Evolutionary conservation across 139 green algal species (phyloP), one percentile per base, ranked within the genome.

Genomic region (Micromonas pusilla): DNA sequence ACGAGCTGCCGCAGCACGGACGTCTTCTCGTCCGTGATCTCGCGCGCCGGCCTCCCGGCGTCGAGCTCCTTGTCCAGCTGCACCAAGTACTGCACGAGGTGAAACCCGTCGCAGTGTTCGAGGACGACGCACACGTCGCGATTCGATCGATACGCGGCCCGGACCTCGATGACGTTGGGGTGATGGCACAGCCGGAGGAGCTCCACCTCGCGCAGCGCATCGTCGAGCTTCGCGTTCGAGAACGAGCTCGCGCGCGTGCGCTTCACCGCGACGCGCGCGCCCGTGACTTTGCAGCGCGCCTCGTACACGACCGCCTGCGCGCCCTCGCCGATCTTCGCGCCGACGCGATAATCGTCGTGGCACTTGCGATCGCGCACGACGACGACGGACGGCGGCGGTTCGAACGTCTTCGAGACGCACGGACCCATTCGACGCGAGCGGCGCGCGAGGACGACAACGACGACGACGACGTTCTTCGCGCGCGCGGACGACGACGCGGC

Each of bases 1-100:
- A 66, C 52, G 30, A 78, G 13, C 52, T 78, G 72, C 36, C 30
- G 45, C 72, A 78, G 25, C 30, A 78, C 5, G 45, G 26, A 4
- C 20, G 36, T 25, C 30, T 78, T 66, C 30, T 52, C 52, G 45
- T n/a, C 52, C 72, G 19, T 28, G 13, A 52, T 32, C 0, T 45
- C 33, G 6, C 39, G 30, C 72, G 72, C 37, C n/a, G 30, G 28
- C 72, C 19, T 4, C 19, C n/a, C 45, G 6, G 5, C 21, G 33
- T 19, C 33, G 26, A 57, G 20, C 26, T 70, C 31, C 37, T 75
- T 39, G 37, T 75, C 68, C 37, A 60, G 25, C 2, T 62, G 20
- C 0, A 75, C 37, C 1, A 75, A 62, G 30, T 75, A 78, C 30
- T 23, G 23, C 9, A 67, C 52, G 20, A 78, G n/a, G 26, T 21